These are phyloP conservation scores for Pseudoturritis turrita DNA, from an alignment of 345 rosid species.

Conservation along the genomic window DNA sequence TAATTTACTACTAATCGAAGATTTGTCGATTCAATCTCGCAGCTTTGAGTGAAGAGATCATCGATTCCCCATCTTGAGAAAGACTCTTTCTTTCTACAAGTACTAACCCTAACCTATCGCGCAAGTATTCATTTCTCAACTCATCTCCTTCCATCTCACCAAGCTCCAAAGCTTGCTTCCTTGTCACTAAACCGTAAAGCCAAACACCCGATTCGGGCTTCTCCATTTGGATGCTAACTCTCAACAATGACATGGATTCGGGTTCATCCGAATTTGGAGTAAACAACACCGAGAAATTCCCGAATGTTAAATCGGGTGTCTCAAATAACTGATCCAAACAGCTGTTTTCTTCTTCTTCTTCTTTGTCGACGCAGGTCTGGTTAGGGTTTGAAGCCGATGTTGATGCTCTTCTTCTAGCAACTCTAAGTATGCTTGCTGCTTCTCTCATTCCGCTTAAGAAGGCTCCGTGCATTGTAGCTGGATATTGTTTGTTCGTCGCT, in stretches of 20 bases:
- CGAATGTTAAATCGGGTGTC: constrained; percentile 50
- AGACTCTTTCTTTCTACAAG: constrained; percentile 49
- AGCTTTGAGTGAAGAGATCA: constrained; percentile 47
- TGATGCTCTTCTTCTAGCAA: constrained; percentile 56
- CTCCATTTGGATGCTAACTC: constrained; percentile 37
- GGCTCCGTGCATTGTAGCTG: constrained; percentile 99
- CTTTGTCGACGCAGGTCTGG: constrained; percentile 9
- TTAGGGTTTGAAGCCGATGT: constrained; percentile 26
- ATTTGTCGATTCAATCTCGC: constrained; percentile 37
- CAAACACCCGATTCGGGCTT: constrained; percentile 28
- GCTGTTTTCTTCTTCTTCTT: constrained; percentile 27
- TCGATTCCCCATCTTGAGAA: constrained; percentile 43
- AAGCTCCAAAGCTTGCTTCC: constrained; percentile 50
- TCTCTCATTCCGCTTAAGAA: constrained; percentile 98
- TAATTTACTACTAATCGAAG: constrained; percentile 14
- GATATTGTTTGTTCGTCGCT: constrained; percentile 92
- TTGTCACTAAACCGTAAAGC: constrained; percentile 50
- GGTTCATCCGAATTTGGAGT: constrained; percentile 49
- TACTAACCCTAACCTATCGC: constrained; percentile 31
- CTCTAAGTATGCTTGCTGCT: constrained; percentile 81
- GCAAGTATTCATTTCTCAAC: constrained; percentile 42
- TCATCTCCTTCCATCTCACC: constrained; percentile 48
- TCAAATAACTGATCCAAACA: constrained; percentile 43
- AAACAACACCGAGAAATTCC: constrained; percentile 52
- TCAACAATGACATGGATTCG: constrained; percentile 46